These are phyloP conservation scores for Effrenium voratum DNA, from an alignment of 73 alveolate genomes.

Conservation along the genomic window DNA sequence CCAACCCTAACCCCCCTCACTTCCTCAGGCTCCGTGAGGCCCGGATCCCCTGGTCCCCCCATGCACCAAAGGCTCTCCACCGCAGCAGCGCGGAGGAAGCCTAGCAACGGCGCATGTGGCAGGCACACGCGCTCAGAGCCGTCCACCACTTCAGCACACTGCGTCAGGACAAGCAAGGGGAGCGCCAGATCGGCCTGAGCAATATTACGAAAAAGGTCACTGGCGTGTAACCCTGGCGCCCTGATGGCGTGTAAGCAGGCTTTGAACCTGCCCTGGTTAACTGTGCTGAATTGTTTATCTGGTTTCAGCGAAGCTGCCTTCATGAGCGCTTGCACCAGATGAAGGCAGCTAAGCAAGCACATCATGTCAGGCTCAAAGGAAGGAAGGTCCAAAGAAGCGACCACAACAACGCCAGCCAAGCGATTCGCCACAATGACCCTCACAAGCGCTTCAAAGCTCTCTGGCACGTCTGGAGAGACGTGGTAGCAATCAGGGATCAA, in stretches of 20 bases:
- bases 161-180: background rate
- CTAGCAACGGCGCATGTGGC: constrained; percentile 6
- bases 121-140: background rate
- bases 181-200: background rate
- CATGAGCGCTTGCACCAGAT: constrained; percentile 2
- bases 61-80: no score
- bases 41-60: no score
- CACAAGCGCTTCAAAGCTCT: background rate
- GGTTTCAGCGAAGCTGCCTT: no score
- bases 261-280: no score
- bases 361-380: background rate
- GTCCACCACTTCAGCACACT: background rate
- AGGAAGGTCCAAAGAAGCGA: no score
- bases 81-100: constrained; percentile 14
- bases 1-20: no score
- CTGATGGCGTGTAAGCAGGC: no score
- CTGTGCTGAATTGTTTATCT: no score
- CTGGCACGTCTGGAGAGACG: background rate
- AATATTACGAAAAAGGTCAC: no score
- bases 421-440: background rate
- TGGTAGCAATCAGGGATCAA: no score
- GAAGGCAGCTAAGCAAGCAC: background rate
- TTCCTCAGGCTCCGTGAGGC: background rate
- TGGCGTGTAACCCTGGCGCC: no score
- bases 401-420: background rate